Base-by-base conservation (phyloP, 805 yeast genomes). In the Tetrapisispora phaffii region DNA sequence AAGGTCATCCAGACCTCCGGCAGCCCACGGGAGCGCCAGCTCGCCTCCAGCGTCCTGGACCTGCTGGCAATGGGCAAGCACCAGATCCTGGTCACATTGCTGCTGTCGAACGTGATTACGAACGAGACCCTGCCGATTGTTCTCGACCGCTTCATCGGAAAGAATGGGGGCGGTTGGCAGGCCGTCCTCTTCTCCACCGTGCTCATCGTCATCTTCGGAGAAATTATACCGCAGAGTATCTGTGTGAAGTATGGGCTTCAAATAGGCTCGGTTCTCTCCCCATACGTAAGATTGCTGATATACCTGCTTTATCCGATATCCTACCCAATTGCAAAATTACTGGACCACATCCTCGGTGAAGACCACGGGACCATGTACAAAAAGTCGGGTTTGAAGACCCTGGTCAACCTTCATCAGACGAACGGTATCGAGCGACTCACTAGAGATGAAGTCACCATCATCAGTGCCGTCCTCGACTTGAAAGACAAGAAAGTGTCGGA, bases 351-450 rank as follows among this genome's bases (percentile, higher is more conserved):
- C 32, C 71, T 90, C 31, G 98, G 98, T 44, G 95, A 90, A 67
- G 96, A 87, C 65, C 97, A 90, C 64, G 97, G 98, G 29, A 88
- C 96, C 1, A 78, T 90, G 34, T 90, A 90, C 69, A 87, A 86
- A 62, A 87, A 86, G 63, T 82, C 87, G 7, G 97, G 97, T 1
- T 76, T 90, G 57, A 90, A 93, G 66, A 86, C 97, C 1, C 74
- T 90, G 54, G 98, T 90, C 44, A 86, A 96, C 2, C 70, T 90
- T 54, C 98, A 90, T 63, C 79, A 83, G 57, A 86, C 95, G 19
- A 87, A 89, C 93, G 97, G 96, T 44, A 94, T 84, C 7, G 97
- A 93, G 64, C 72, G 96, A 47, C 75, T 90, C 51, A 89, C 88
- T 60, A 82, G 82, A 58, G 98, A 90, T 66, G 98, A 90, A 65